Evolutionary conservation across 1,284 basidiomycete species (phyloP).

Genomic region (Amylostereum areolatum): DNA sequence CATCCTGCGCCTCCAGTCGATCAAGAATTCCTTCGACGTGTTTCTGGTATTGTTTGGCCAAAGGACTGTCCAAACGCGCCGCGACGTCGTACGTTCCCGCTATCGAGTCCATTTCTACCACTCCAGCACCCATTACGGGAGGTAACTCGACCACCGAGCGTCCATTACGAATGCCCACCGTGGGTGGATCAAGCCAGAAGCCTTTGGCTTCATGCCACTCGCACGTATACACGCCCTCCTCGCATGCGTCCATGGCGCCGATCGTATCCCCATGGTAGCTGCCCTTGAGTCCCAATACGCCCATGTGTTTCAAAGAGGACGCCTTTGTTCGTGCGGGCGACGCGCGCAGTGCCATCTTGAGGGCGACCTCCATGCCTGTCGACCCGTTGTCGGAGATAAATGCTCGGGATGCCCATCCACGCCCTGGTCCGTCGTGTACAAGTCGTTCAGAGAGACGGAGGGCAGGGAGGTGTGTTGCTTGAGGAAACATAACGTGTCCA

Average conservation of each 20-base stretch:
- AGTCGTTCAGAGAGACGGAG: constrained; percentile 73
- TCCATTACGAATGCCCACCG: constrained; percentile 64
- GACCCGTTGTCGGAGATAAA: constrained; percentile 96
- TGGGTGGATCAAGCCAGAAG: constrained; percentile 90
- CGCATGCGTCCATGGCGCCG: constrained; percentile 94
- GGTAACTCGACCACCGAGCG: constrained; percentile 57
- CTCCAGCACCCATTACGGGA: constrained; percentile 29
- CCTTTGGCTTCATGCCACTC: constrained; percentile 96
- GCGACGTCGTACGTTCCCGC: constrained; percentile 71
- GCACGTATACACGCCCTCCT: constrained; percentile 89
- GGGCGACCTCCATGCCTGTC: constrained; percentile 92
- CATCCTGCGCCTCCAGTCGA: constrained; percentile 35
- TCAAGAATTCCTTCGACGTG: constrained; percentile 56
- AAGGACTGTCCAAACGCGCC: constrained; percentile 49
- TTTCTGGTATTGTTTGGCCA: constrained; percentile 61
- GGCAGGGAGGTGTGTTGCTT: constrained; percentile 82
- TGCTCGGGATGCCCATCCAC: constrained; percentile 85
- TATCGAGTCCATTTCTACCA: constrained; percentile 41
- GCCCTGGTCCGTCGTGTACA: constrained; percentile 65
- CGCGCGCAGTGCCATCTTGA: constrained; percentile 94
- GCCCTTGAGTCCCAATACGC: constrained; percentile 84
- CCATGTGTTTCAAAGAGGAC: constrained; percentile 52
- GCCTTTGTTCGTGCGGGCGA: constrained; percentile 44
- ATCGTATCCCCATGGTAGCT: constrained; percentile 99
- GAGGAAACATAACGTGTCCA: constrained; percentile 95